Base-by-base conservation (phyloP, 331 rosid genomes). In the Dryas integrifolia region DNA sequence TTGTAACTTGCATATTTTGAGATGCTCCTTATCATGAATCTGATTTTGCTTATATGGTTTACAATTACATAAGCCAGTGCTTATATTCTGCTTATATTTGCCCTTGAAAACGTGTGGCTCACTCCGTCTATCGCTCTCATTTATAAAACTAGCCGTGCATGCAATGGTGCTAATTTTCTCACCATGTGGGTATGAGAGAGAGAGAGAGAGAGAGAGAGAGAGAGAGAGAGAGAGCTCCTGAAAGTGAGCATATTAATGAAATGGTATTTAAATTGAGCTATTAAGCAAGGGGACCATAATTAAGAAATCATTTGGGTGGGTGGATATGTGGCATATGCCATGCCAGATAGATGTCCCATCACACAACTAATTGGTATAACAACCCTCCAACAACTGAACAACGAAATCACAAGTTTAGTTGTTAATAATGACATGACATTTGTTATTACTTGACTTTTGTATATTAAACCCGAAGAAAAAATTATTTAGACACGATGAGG, bases 351-450 rank as follows among this genome's bases (percentile, higher is more conserved):
- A 77, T 80, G 77, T 72, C 67, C 66, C 56, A 81, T 82, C 78
- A 70, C 43, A 63, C 53, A 41, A 39, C 53, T 35, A 81, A 79
- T 67, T 67, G 62, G 78, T 70, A 68, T 76, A 88, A 88, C 97
- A 82, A 90, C 93, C 82, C 41, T 80, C 87, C 89, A 88, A 86
- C 96, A 79, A 90, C 96, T 80, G 70, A 67, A 61, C 85, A 80
- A 81, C 67, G 83, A 73, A 86, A 72, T 70, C 82, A 45, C 78
- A 43, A 6, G 73, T 69, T 77, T 79, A 79, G 78, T 81, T 84
- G 82, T 71, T 72, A 62, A 53, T 30, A 38, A 38, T 59, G 3
- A 40, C 75, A 80, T 82, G 94, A 86, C 97, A 69, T 77, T 47
- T 59, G 7, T 41, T 67, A 72, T 52, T 45, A 30, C 35, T 30